Conservation (phyloP, 2,329 filamentous ascomycete genomes). For the Leptographium wingfieldii region DNA sequence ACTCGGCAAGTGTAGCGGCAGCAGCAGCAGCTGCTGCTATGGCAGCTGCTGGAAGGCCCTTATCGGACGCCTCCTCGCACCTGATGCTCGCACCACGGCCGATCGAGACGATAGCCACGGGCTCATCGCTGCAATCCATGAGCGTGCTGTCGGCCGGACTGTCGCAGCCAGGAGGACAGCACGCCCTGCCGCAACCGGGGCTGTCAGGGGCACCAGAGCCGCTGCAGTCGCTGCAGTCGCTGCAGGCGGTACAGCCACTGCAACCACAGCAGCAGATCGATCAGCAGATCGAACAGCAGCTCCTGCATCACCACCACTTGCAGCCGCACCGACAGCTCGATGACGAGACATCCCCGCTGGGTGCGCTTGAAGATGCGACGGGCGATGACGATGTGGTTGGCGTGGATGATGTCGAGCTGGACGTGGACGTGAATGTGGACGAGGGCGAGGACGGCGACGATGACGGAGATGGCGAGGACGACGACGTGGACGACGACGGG, state of each 20-base stretch:
- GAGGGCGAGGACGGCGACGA: not conserved
- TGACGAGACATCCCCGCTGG: not conserved
- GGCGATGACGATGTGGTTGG: slow-evolving; percentile 1
- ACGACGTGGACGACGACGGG: slow-evolving; percentile 9
- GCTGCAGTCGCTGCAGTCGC: not conserved
- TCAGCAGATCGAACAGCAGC: not conserved
- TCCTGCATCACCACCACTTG: not conserved
- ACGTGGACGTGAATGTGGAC: not conserved
- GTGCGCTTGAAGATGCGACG: slow-evolving; percentile 5
- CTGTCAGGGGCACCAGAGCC: not conserved
- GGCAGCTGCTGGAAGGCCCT: not conserved
- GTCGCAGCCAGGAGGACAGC: not conserved
- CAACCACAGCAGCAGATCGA: not conserved
- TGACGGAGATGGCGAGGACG: slow-evolving; percentile 13
- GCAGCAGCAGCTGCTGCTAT: not conserved
- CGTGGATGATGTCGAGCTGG: not conserved
- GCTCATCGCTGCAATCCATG: not conserved
- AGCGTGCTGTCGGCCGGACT: not conserved
- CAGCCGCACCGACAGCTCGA: not conserved
- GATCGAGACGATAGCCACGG: not conserved
- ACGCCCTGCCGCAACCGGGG: not conserved
- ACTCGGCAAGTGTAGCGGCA: not conserved
- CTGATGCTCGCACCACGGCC: not conserved
- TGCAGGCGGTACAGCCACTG: not conserved
- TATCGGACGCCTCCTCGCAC: not conserved